Evolutionary conservation across 2,329 filamentous ascomycete genomes (phyloP), one percentile per base, ranked within the genome.

Genomic region (Cladophialophora psammophila): DNA sequence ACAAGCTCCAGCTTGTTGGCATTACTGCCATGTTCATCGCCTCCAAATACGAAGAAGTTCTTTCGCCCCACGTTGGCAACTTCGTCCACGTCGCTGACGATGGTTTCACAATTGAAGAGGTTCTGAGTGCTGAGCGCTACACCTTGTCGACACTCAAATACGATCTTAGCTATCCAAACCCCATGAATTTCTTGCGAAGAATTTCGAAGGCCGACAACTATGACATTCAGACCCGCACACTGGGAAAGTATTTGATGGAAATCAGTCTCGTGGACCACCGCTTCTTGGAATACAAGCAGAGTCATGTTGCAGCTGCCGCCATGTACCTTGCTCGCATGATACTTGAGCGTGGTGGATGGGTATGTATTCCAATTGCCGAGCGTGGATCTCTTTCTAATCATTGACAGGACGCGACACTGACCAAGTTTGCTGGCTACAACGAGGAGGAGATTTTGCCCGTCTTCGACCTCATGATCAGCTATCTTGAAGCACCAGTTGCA

Each of bases 141-240:
- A 90, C 99, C 72, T 89, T 99, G 60, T 88, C 88, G 72, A 93
- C 93, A 5, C 87, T 99, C 69, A 91, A 97, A 82, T 99, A 97
- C 79, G 94, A 99, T 78, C 88, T 99, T 71, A 97, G 94, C 84
- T 99, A 97, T 77, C 95, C 95, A 64, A 99, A 99, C 81, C 95
- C 95, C 26, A 99, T 99, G 95, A 99, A 99, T 86, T 99, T 99
- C 84, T 88, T 99, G 68, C 92, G 95, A 72, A 92, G 96, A 73
- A 97, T 99, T 80, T 98, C 94, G 69, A 99, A 99, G 85, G 96
- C 95, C 76, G 96, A 99, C 83, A 95, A 96, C 84, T 99, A 99
- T 82, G 94, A 99, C 80, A 97, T 98, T 75, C 93, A 97, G 80
- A 97, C 94, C 68, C 92, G 95, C 75, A 99, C 95, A 55, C 88